Percentiles rank a stretch among this genome's conserved stretches.
phyloP scores from a whole-genome alignment of 352 stramenopile species.

The Elongisporangium senticosum region DNA sequence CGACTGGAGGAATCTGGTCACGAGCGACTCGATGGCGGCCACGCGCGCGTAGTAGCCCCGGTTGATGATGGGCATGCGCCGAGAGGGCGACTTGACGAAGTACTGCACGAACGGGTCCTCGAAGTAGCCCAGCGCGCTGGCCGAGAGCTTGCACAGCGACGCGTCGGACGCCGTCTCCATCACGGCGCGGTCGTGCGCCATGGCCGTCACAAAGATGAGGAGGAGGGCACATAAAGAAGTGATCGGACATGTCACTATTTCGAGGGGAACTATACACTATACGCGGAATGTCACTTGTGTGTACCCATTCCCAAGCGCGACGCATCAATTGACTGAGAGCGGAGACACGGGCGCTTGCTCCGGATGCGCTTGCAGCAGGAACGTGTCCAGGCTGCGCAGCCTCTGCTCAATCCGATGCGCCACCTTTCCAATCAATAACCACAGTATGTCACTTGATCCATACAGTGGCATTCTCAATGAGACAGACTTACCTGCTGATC shows the following conservation, averaged over 20 bases:
- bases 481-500: slow-evolving; percentile 9
- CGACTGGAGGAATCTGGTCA: slow-evolving; percentile 50
- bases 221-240: not conserved
- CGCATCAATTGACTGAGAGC: not conserved
- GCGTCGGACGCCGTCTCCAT: slow-evolving; percentile 80
- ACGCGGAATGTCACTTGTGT: not conserved
- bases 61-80: slow-evolving; percentile 87
- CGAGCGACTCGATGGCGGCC: slow-evolving; percentile 56
- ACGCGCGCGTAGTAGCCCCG: slow-evolving; percentile 86
- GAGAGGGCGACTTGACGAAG: slow-evolving; percentile 79
- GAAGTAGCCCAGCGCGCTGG: slow-evolving; percentile 69
- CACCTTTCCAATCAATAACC: slow-evolving; percentile 1
- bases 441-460: not conserved
- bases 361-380: slow-evolving; percentile 3
- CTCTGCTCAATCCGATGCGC: slow-evolving; percentile 9
- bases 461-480: not conserved
- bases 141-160: slow-evolving; percentile 85
- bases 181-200: slow-evolving; percentile 59
- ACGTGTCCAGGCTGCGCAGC: slow-evolving; percentile 9
- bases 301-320: not conserved
- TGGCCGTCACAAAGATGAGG: not conserved
- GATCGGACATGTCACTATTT: not conserved
- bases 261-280: too few species aligned
- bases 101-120: slow-evolving; percentile 70
- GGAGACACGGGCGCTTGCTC: not conserved